Base-by-base conservation (phyloP, 2,329 filamentous ascomycete species). In the Rhynchosporium agropyri region DNA sequence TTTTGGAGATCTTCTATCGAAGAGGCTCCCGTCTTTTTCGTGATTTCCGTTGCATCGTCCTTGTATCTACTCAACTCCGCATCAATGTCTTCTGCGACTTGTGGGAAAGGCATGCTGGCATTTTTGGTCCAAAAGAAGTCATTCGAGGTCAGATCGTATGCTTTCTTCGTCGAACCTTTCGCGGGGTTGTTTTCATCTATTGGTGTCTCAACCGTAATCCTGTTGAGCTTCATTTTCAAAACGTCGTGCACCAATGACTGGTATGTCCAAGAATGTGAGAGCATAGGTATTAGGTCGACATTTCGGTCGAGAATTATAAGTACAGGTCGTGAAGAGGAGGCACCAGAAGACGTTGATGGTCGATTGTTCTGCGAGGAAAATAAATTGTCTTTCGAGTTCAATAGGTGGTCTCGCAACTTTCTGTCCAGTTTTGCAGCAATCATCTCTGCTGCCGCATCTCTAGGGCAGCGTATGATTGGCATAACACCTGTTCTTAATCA, bases 111-210 rank as follows among this genome's bases (percentile, higher is more conserved):
- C 26, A 91, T 83, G 7, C 90, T 86, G 0, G 95, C 91, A 75
- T 99, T 98, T 75, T 92, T 92, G 65, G 88, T 85, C 95, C 95
- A 99, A 79, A 99, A 99, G 76, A 96, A 98, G 76, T 99, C 95
- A 67, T 86, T 95, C 36, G 91, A 83, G 38, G 86, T 94, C 46
- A 99, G 80, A 72, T 99, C 95, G 73, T 98, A 99, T 0, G 89
- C 84, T 75, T 94, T 94, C 76, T 95, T 97, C 0, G 87, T 88
- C n/a, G 81, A 84, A 0, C 89, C 90, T 74, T 89, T 93, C 33
- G 84, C 80, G 0, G 89, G 87, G 67, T 91, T 89, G 45, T 82
- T 82, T 67, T 96, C 91, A 66, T 98, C 93, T 8, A 88, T 80
- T 4, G 91, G 88, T 0, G 89, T 87, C 74, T 97, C 92, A 50